Percentiles rank a stretch among this genome's conserved stretches.
Evolutionary conservation across 176 grass and related monocot species (phyloP).

Genomic region (Avena insularis): DNA sequence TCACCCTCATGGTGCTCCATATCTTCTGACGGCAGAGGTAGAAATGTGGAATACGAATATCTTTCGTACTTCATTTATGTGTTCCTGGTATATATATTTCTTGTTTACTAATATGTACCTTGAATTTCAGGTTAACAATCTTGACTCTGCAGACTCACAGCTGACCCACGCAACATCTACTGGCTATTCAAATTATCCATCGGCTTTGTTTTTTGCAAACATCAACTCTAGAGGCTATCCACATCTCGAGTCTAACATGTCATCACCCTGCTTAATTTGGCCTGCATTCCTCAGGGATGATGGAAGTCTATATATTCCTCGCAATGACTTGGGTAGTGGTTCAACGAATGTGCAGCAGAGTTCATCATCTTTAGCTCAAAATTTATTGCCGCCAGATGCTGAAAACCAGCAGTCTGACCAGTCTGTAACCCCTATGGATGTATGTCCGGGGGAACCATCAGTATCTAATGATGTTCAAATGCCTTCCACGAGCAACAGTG

Average conservation of each 20-base stretch:
- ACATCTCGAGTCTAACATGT: constrained; percentile 52
- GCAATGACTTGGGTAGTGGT: constrained; percentile 54
- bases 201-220: constrained; percentile 76
- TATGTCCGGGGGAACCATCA: constrained; percentile 72
- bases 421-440: constrained; percentile 73
- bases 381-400: constrained; percentile 43
- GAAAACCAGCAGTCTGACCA: constrained; percentile 55
- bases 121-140: constrained; percentile 91
- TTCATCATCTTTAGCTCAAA: constrained; percentile 47
- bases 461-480: constrained; percentile 44
- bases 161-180: constrained; percentile 89
- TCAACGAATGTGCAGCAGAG: constrained; percentile 51
- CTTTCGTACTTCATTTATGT: constrained; percentile 29
- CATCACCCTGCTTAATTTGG: constrained; percentile 54
- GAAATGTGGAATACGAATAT: constrained; percentile 48
- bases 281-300: constrained; percentile 61
- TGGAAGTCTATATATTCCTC: constrained; percentile 49
- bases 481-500: constrained; percentile 41
- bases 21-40: constrained; percentile 98
- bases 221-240: constrained; percentile 57
- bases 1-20: constrained; percentile 92
- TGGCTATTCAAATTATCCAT: constrained; percentile 91
- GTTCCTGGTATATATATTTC: constrained; percentile 28
- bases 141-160: constrained; percentile 80
- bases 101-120: constrained; percentile 42